Evolutionary conservation across 1,139 yeast genomes (phyloP).

Genomic region (Sugiyamaella japonica): DNA sequence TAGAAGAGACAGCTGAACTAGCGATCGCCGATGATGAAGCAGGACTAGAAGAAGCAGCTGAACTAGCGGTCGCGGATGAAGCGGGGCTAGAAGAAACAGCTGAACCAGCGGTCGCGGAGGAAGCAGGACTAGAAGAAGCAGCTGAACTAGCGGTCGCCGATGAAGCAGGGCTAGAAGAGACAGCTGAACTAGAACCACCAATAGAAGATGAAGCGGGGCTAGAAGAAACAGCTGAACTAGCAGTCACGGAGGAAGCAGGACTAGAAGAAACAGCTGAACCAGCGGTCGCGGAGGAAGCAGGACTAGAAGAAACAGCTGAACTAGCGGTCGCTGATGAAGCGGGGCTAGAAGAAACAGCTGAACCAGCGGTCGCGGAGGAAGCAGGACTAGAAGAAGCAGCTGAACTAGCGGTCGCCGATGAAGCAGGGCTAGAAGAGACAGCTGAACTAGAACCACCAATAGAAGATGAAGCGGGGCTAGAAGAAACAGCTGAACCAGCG

Average conservation of each 20-base stretch:
- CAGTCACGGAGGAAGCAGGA: background rate
- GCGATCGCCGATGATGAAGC: too few species aligned
- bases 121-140: background rate
- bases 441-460: background rate
- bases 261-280: background rate
- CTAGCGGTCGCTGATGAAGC: background rate
- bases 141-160: background rate
- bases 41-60: background rate
- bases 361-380: background rate
- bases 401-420: background rate
- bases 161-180: background rate
- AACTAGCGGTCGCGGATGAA: background rate
- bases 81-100: background rate
- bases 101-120: constrained; percentile 10
- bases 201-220: background rate
- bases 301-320: background rate
- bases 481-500: background rate
- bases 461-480: background rate
- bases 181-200: background rate
- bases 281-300: background rate
- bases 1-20: background rate
- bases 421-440: background rate
- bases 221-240: constrained; percentile 2
- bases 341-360: background rate
- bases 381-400: background rate